Evolutionary conservation across 306 rosid species (phyloP).

Genomic region (Cicer judaicum): DNA sequence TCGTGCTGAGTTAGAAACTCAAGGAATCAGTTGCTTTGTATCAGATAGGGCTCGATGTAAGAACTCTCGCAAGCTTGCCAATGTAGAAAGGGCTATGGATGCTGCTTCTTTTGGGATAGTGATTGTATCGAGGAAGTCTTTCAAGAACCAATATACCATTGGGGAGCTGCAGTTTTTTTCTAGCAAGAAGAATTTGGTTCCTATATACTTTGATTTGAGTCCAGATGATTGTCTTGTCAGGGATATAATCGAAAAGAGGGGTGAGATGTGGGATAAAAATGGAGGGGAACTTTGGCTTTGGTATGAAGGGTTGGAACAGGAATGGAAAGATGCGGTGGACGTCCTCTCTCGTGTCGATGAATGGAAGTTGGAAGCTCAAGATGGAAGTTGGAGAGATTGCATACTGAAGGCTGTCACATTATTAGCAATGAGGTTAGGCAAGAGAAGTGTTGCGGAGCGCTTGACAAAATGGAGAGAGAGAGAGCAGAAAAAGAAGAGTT

Average conservation of each 20-base stretch:
- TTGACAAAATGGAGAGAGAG: constrained; percentile 79
- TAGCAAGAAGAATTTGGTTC: constrained; percentile 85
- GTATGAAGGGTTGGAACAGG: constrained; percentile 89
- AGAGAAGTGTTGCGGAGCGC: constrained; percentile 82
- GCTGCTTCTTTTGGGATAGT: constrained; percentile 82
- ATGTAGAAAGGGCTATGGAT: constrained; percentile 87
- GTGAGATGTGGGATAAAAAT: constrained; percentile 86
- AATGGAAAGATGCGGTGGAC: constrained; percentile 87
- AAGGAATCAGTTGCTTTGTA: constrained; percentile 83
- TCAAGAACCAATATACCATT: constrained; percentile 80
- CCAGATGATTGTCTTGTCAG: constrained; percentile 87
- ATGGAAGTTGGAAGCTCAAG: constrained; percentile 87
- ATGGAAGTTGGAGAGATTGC: constrained; percentile 93
- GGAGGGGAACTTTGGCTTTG: constrained; percentile 87
- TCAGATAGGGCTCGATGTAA: constrained; percentile 78
- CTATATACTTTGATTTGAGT: constrained; percentile 80
- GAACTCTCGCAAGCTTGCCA: constrained; percentile 68
- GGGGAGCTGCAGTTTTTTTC: constrained; percentile 82
- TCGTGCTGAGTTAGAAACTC: constrained; percentile 85
- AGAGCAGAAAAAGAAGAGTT: constrained; percentile 82
- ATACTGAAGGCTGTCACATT: constrained; percentile 69
- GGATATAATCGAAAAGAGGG: constrained; percentile 89
- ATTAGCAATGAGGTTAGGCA: constrained; percentile 75
- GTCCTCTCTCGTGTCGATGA: constrained; percentile 81
- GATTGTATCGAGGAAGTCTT: constrained; percentile 79